Base-by-base conservation (phyloP, 225 moss, liverwort and hornwort species). In the Pseudoscleropodium purum region DNA sequence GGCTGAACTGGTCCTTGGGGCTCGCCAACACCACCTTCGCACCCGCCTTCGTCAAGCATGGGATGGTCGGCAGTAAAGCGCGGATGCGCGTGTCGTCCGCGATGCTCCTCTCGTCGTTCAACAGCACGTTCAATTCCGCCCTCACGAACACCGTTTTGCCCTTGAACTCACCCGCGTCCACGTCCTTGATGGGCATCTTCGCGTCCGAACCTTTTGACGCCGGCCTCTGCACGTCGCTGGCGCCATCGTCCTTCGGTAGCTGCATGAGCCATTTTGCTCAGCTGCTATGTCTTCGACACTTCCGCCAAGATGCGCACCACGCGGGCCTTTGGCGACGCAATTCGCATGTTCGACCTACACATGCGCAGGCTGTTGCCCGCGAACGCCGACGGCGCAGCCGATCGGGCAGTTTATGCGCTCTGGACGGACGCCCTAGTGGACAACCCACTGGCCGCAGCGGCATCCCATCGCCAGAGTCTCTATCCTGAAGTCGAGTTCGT, bases 71-170 rank as follows among this genome's bases (percentile, higher is more conserved):
- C 86, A 97, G 41, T 19, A 97, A 97, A 57, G 99, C 99, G 54
- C 96, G 95, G 87, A 99, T 97, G 88, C 99, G 96, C 37, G 97
- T 99, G 90, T 97, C 97, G 86, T 99, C 99, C 56, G 97, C 95
- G 87, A 99, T 99, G 52, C 39, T 86, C 74, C 81, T 31, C 52
- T 87, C 27, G 41, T 93, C 92, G 82, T 92, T 70, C 83, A 99
- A 83, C 33, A 97, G 97, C 25, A 99, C 99, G 85, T 99, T 99
- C 90, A 99, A 83, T 84, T 99, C 99, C 65, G 96, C 96, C 41
- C 99, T 93, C 85, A 99, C 87, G 77, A 99, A 99, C 86, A 99
- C 99, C 33, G 96, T 96, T 91, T 84, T 94, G 72, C 94, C 97
- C 91, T 97, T 93, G 84, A 96, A 96, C 6, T 93, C 92, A 36